Evolutionary conservation across 345 rosid species (phyloP), one percentile per base, ranked within the genome.

Genomic region (Salix purpurea): DNA sequence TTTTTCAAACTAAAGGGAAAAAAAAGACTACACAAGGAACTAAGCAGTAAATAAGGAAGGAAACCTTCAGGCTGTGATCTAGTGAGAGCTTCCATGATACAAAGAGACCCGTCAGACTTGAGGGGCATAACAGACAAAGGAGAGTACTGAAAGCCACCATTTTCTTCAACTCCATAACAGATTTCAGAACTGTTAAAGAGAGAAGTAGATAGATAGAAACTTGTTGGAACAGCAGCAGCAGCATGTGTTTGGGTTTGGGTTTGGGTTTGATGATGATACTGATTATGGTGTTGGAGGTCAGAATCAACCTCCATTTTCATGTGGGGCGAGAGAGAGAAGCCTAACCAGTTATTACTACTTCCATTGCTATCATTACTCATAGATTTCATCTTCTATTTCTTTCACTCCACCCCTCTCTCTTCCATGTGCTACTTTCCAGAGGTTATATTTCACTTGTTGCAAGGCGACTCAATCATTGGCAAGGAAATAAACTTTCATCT

Each of bases 31-130:
- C 16, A 19, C 9, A 54, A 46, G 26, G 2, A 39, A 19, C 6
- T 4, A 56, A 64, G 36, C 8, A 12, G n/a, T 13, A 6, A 50
- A 30, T 15, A 30, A 3, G 26, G 69, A 42, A 70, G 64, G 77
- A 15, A 73, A 89, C 92, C 91, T 85, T 86, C 87, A 5, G 91
- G 72, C 5, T 89, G 94, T 72, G 94, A 88, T 82, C 89, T 80
- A 46, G 83, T 74, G 15, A 91, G 91, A 71, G 96, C 93, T 78
- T 90, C 94, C 91, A 90, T 83, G 66, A 89, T 87, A 71, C 97
- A 90, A 72, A 91, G 90, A 48, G 94, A 91, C 18, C 97, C 94
- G 52, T 91, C 97, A 40, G 94, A 90, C 80, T 90, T 91, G 67
- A 91, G 89, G 4, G 97, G 97, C 97, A 91, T 91, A 23, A 82